phyloP scores from a whole-genome alignment of 164 flowering plant species.

The Taxillus chinensis region DNA sequence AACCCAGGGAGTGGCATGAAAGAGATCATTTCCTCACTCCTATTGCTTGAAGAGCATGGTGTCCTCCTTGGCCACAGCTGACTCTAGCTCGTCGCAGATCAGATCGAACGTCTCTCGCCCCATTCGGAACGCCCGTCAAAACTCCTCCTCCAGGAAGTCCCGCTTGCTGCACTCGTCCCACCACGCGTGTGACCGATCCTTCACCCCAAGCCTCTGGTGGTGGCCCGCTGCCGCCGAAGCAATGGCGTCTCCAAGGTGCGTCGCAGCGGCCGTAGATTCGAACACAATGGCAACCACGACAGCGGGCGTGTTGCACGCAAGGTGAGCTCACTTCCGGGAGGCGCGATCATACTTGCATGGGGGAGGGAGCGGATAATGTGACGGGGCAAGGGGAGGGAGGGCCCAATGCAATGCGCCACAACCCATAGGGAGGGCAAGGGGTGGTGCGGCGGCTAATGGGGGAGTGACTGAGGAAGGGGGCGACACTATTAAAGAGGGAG shows the following conservation, averaged over 20 bases:
- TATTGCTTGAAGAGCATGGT: conserved; percentile 36
- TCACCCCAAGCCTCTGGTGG: conserved; percentile 38
- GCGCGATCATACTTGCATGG: conserved; percentile 9
- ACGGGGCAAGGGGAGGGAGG: too few species aligned
- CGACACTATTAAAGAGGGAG: too few species aligned
- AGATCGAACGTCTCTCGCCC: conserved; percentile 32
- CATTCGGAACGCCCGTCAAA: conserved; percentile 41
- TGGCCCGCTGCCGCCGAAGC: conserved; percentile 10
- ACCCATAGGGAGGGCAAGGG: too few species aligned
- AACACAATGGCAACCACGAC: conserved; percentile 4
- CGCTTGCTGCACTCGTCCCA: conserved; percentile 41
- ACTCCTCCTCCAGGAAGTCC: conserved; percentile 46
- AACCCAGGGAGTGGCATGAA: too few species aligned
- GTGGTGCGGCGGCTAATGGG: too few species aligned
- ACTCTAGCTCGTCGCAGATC: conserved; percentile 40
- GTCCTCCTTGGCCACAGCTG: conserved; percentile 37
- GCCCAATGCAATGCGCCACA: too few species aligned
- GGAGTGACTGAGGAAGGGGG: too few species aligned
- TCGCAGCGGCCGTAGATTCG: too few species aligned
- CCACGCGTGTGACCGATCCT: conserved; percentile 37
- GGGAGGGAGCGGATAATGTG: too few species aligned
- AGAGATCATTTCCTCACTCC: too few species aligned
- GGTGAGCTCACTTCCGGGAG: conserved; percentile 15
- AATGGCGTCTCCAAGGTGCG: neutral
- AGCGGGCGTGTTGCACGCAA: conserved; percentile 9